Evolutionary conservation across 805 yeast genomes (phyloP), one percentile per base, ranked within the genome.

Genomic region (Priceomyces carsonii): DNA sequence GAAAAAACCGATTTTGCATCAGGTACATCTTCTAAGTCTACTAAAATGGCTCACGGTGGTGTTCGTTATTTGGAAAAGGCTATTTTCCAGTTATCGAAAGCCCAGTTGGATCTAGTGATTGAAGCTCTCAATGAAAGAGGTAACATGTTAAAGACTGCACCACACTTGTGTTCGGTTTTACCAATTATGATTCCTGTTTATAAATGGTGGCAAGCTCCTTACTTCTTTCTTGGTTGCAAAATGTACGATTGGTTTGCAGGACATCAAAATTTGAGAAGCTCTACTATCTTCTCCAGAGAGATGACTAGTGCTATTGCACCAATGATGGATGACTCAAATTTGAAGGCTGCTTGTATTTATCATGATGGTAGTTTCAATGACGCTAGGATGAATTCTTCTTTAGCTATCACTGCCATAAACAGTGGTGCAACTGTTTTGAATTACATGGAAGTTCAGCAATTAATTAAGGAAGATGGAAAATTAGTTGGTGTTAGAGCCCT

Each of bases 31-130:
- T 88, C 96, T 22, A 85, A 89, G 53, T 85, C 95, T 10, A 90
- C 98, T 32, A 90, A 90, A 67, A 85, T 90, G 81, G 96, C 95
- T 28, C 98, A 90, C 58, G 98, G 98, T 47, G 98, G 98, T 59
- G 96, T 90, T 27, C 75, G 98, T 53, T 90, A 90, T 62, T 75
- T 90, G 54, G 98, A 90, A 61, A 90, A 90, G 69, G 97, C 97
- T 25, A 79, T 90, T 52, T 88, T 88, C 77, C 89, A 88, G 66
- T 73, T 90, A 34, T 89, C 95, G 39, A 88, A 86, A 62, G 91
- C 82, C 42, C 98, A 90, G 69, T 72, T 85, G 61, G 86, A 85
- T 63, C 73, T 88, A 51, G 96, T 88, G 44, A 82, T 85, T 50
- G 96, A 88, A 63, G 95, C 95, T 5, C 70, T 88, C 42, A 82